These are phyloP conservation scores for Rhodofomes roseus DNA, from an alignment of 1,284 basidiomycete genomes.

Conservation along the genomic window DNA sequence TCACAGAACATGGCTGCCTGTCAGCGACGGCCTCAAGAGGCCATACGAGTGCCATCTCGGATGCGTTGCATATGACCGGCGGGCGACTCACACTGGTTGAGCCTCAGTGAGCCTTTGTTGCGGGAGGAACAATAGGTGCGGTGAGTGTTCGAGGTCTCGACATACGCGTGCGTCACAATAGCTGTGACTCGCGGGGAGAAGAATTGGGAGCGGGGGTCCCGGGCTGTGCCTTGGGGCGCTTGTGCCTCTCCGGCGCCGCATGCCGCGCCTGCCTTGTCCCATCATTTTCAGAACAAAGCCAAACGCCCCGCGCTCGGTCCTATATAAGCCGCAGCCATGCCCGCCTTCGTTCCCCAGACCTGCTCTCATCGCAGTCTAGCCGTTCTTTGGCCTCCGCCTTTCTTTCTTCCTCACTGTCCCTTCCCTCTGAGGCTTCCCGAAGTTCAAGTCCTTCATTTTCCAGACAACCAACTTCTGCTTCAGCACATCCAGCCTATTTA, in stretches of 20 bases:
- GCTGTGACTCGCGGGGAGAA: neutral
- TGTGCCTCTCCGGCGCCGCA: neutral
- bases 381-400: constrained; percentile 4
- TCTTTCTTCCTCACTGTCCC: constrained; percentile 2
- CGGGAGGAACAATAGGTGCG: too few relatives aligned
- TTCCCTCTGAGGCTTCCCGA: constrained; percentile 4
- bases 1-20: too few relatives aligned
- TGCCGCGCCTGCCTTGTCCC: neutral
- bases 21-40: too few relatives aligned
- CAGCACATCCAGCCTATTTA: neutral
- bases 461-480: neutral
- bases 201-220: too few relatives aligned
- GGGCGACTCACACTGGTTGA: too few relatives aligned
- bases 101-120: too few relatives aligned
- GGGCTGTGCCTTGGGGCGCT: neutral
- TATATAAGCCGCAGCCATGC: constrained; percentile 4
- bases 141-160: neutral
- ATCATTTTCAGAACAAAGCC: neutral
- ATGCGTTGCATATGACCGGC: too few relatives aligned
- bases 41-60: too few relatives aligned
- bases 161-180: neutral
- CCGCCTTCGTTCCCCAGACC: constrained; percentile 5
- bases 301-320: neutral
- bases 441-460: neutral
- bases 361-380: constrained; percentile 8